Evolutionary conservation across 192 early-diverging fungal genomes (phyloP).

Genomic region (Entomortierella beljakovae): DNA sequence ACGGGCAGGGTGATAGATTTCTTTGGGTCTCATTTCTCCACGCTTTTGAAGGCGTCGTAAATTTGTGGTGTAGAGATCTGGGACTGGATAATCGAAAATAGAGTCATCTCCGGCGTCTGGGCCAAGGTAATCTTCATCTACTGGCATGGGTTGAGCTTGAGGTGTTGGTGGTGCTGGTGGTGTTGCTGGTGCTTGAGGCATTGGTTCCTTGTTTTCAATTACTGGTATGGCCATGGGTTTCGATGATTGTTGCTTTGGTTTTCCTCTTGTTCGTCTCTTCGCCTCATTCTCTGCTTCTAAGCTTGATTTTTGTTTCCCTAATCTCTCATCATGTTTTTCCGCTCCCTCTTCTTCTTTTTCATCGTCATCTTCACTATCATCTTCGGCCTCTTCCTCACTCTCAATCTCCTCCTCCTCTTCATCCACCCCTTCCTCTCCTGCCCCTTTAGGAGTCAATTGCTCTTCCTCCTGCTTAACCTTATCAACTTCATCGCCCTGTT

Average conservation of each 20-base stretch:
- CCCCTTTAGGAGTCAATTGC: not conserved
- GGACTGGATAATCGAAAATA: not conserved
- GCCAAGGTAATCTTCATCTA: not conserved
- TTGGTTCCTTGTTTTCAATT: too few species aligned
- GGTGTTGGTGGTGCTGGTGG: not conserved
- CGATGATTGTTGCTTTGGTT: not conserved
- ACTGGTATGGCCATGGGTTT: not conserved
- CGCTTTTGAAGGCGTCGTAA: constrained; percentile 8
- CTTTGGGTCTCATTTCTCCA: constrained; percentile 38
- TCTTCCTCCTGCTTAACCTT: too few species aligned
- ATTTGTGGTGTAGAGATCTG: not conserved
- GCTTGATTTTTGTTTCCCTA: not conserved
- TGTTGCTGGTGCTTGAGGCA: not conserved
- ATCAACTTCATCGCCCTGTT: too few species aligned
- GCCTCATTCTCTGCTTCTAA: not conserved
- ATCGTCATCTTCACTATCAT: not conserved
- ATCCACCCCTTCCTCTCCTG: not conserved
- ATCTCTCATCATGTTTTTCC: not conserved
- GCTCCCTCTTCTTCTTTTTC: not conserved
- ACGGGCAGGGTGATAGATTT: constrained; percentile 50
- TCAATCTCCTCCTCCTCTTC: not conserved
- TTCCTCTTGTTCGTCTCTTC: constrained; percentile 5
- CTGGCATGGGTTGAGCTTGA: not conserved
- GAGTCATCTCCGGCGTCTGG: not conserved
- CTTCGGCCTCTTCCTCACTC: not conserved